Evolutionary conservation across 306 rosid genomes (phyloP).

Genomic region (Elaeagnus macrophylla): DNA sequence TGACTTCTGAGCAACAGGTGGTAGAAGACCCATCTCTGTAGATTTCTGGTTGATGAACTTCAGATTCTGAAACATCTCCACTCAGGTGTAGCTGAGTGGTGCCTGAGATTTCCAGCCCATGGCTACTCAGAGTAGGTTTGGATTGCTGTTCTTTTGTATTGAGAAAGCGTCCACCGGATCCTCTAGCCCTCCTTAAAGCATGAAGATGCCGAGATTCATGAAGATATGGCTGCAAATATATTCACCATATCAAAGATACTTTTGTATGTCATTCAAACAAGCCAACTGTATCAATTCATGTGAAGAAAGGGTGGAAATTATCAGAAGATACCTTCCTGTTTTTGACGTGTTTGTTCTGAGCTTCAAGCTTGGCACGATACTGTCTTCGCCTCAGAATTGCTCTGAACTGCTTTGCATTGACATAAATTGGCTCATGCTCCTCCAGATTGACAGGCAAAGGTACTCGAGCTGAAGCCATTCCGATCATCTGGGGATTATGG

Average conservation of each 20-base stretch:
- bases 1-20: constrained; percentile 28
- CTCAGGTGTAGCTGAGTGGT: constrained; percentile 20
- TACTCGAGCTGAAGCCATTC: constrained; percentile 35
- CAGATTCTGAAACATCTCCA: constrained; percentile 24
- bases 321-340: constrained; percentile 14
- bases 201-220: constrained; percentile 70
- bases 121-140: constrained; percentile 16
- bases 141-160: constrained; percentile 36
- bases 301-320: neutral
- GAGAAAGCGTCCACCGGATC: constrained; percentile 66
- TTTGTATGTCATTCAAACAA: too few relatives aligned
- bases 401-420: constrained; percentile 29
- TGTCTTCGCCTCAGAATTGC: constrained; percentile 29
- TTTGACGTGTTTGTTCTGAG: constrained; percentile 29
- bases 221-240: constrained; percentile 57
- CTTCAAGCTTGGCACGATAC: constrained; percentile 34
- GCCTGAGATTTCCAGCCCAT: constrained; percentile 18
- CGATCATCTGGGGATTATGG: constrained; percentile 37
- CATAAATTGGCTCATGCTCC: constrained; percentile 39
- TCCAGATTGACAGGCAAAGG: constrained; percentile 41
- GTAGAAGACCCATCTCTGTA: constrained; percentile 23
- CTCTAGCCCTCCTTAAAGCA: constrained; percentile 66
- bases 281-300: too few relatives aligned
- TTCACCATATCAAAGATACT: too few relatives aligned
- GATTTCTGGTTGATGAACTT: constrained; percentile 28